Evolutionary conservation across 2,329 filamentous ascomycete species (phyloP).

Genomic region (Fusarium penzigii): DNA sequence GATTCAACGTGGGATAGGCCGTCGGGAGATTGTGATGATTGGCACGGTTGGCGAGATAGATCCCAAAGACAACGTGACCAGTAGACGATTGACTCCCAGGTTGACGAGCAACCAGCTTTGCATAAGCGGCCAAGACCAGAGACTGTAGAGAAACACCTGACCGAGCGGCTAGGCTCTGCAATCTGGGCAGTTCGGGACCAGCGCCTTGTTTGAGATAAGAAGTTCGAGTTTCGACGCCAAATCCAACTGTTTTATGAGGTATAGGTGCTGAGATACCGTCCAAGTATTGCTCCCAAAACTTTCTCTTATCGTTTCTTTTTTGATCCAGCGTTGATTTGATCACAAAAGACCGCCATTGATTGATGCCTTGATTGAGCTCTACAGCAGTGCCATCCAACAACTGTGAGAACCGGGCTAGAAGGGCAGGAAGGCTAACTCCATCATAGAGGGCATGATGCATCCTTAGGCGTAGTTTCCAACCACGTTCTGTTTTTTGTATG

Average conservation of each 20-base stretch:
- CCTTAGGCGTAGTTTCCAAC: slow-evolving; percentile 48
- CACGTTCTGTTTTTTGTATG: slow-evolving; percentile 7
- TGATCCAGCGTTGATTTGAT: slow-evolving; percentile 7
- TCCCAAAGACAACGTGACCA: slow-evolving; percentile 61
- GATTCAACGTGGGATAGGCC: slow-evolving; percentile 72
- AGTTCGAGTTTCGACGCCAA: slow-evolving; percentile 17
- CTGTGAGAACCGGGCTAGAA: slow-evolving; percentile 48
- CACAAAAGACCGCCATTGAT: slow-evolving; percentile 31
- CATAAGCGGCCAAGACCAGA: slow-evolving; percentile 72
- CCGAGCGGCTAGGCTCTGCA: slow-evolving; percentile 40
- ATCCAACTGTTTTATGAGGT: neutral
- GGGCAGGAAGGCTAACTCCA: slow-evolving; percentile 70
- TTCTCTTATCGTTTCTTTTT: slow-evolving; percentile 17
- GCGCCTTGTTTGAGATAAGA: slow-evolving; percentile 49
- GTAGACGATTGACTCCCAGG: slow-evolving; percentile 32
- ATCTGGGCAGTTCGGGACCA: slow-evolving; percentile 37
- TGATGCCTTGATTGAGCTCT: slow-evolving; percentile 4
- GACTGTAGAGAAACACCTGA: slow-evolving; percentile 70
- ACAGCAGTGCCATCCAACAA: slow-evolving; percentile 3
- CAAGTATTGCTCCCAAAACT: slow-evolving; percentile 48
- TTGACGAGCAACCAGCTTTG: slow-evolving; percentile 42
- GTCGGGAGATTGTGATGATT: slow-evolving; percentile 48
- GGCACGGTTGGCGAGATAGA: slow-evolving; percentile 81
- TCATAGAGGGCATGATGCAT: slow-evolving; percentile 92
- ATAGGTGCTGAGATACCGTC: neutral